Percentiles rank a stretch among this genome's conserved stretches.
phyloP scores from a whole-genome alignment of 768 basidiomycete species.

The Collybia nuda region DNA sequence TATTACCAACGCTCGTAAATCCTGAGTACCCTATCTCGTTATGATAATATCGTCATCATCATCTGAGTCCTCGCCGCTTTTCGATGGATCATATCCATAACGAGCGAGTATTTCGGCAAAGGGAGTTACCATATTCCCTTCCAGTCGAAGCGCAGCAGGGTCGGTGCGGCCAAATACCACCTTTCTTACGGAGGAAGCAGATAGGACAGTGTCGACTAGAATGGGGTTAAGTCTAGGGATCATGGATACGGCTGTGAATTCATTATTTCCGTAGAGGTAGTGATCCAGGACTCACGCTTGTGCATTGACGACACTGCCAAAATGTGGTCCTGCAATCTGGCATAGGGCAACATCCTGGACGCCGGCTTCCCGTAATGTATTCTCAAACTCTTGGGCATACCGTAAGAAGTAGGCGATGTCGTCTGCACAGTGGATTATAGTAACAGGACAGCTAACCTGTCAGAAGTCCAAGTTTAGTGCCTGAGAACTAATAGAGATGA shows the following conservation, averaged over 20 bases:
- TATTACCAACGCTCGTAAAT: too few species aligned
- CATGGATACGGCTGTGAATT: neutral
- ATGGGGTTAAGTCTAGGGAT: neutral
- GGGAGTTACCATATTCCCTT: constrained; percentile 1
- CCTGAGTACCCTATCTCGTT: neutral
- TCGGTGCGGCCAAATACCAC: neutral
- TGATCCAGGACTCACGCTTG: neutral
- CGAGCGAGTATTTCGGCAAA: constrained; percentile 1
- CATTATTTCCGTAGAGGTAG: too few species aligned
- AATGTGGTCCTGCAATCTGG: constrained; percentile 9
- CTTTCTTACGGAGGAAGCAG: neutral
- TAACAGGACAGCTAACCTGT: constrained; percentile 11
- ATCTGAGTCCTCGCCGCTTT: neutral
- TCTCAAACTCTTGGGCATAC: constrained; percentile 8
- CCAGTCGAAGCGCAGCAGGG: neutral
- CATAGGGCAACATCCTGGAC: constrained; percentile 8
- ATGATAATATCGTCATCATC: neutral
- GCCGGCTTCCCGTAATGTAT: constrained; percentile 6
- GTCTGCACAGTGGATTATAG: constrained; percentile 15
- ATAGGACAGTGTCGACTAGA: constrained; percentile 1
- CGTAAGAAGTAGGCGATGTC: constrained; percentile 12
- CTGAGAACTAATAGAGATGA: neutral
- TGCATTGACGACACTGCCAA: neutral
- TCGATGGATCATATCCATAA: constrained; percentile 1
- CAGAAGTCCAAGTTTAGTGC: neutral